Conservation (phyloP, 305 asterid species). For the Ilex paraguariensis region DNA sequence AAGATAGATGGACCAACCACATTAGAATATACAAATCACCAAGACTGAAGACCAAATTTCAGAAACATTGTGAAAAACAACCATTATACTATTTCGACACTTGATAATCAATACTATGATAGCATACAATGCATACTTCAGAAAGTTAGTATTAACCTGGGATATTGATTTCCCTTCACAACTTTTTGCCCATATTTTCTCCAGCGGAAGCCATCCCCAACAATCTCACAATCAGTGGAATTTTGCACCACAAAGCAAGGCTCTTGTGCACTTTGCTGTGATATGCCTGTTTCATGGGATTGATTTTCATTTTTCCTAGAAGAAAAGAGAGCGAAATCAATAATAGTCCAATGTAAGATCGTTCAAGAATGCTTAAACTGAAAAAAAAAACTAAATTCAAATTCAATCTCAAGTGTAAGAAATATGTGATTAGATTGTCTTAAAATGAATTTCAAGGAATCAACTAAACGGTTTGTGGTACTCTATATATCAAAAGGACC, state of each 20-base stretch:
- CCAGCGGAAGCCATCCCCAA: conserved; percentile 82
- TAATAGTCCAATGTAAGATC: background rate
- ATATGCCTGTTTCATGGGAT: conserved; percentile 24
- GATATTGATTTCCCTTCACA: conserved; percentile 74
- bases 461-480: too few relatives aligned
- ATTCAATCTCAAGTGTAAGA: background rate
- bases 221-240: conserved; percentile 33
- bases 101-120: too few relatives aligned
- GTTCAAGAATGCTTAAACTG: background rate
- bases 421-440: too few relatives aligned
- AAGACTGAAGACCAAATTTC: too few relatives aligned
- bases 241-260: conserved; percentile 33
- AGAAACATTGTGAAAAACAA: too few relatives aligned
- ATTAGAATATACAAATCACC: too few relatives aligned
- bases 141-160: conserved; percentile 45
- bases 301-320: conserved; percentile 44
- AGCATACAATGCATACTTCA: too few relatives aligned
- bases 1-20: too few relatives aligned
- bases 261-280: conserved; percentile 26
- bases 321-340: conserved; percentile 4
- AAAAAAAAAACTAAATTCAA: too few relatives aligned
- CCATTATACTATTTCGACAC: too few relatives aligned
- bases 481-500: too few relatives aligned
- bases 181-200: conserved; percentile 91
- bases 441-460: too few relatives aligned